Evolutionary conservation across 2,329 filamentous ascomycete genomes (phyloP).

Genomic region (Byssoonygena ceratinophila): DNA sequence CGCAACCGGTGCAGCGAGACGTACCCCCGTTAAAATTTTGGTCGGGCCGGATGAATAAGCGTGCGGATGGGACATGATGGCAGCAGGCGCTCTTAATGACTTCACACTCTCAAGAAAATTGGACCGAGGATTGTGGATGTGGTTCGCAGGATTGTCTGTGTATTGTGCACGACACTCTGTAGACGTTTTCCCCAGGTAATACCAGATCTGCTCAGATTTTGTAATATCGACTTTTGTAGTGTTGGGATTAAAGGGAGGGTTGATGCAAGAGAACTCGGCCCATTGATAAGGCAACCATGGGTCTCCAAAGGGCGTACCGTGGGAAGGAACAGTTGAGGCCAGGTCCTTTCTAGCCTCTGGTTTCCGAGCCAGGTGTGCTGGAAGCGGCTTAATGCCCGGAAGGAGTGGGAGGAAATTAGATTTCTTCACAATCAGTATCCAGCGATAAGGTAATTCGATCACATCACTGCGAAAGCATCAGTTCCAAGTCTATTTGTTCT

Average conservation of each 20-base stretch:
- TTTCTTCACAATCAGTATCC: constrained; percentile 41
- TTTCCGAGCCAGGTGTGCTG: constrained; percentile 39
- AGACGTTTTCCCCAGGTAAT: constrained; percentile 74
- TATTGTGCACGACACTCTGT: constrained; percentile 88
- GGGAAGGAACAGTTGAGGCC: constrained; percentile 51
- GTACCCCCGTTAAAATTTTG: constrained; percentile 15
- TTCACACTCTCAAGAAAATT: constrained; percentile 43
- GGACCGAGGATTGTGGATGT: constrained; percentile 38
- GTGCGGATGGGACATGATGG: constrained; percentile 19
- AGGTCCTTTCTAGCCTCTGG: constrained; percentile 46
- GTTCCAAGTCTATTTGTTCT: neutral
- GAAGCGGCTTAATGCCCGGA: constrained; percentile 38
- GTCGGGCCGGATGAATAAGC: constrained; percentile 21
- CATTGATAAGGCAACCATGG: constrained; percentile 50
- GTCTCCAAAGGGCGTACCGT: constrained; percentile 57
- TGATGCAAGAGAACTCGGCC: constrained; percentile 65
- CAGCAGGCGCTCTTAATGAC: constrained; percentile 26
- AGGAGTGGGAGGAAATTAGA: constrained; percentile 40
- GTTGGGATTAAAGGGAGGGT: constrained; percentile 46
- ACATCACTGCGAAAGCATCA: constrained; percentile 24
- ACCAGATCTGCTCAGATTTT: constrained; percentile 69
- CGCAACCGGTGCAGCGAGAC: constrained; percentile 8
- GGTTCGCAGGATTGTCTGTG: constrained; percentile 59
- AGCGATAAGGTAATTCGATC: constrained; percentile 53
- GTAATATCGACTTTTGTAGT: constrained; percentile 61